A percentile compares a stretch with the other conserved stretches of the same genome.
These are phyloP conservation scores for Sisymbrium altissimum DNA, from an alignment of 345 rosid species.

Conservation along the genomic window DNA sequence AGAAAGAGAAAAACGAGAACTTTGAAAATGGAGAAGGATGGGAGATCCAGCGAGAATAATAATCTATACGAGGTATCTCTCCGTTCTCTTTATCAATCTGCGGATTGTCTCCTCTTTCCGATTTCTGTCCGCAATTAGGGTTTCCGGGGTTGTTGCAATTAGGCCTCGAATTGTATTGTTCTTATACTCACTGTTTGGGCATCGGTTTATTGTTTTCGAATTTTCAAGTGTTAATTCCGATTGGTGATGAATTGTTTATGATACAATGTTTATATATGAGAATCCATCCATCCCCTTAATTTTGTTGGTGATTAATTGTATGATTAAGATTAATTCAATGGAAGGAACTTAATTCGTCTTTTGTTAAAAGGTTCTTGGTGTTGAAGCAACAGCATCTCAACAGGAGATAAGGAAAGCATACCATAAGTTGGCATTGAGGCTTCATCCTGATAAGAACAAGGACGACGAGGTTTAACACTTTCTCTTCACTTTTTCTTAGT, in stretches of 20 bases:
- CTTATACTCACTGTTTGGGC: not conserved
- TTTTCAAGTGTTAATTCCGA: no score
- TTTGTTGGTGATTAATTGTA: no score
- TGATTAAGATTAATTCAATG: not conserved
- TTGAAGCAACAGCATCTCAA: slow-evolving; percentile 53
- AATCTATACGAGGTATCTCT: slow-evolving; percentile 20
- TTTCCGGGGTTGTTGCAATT: not conserved
- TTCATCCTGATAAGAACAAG: slow-evolving; percentile 93
- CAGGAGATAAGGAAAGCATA: slow-evolving; percentile 92
- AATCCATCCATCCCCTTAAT: not conserved
- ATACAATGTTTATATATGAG: no score
- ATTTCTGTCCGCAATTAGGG: not conserved
- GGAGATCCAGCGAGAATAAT: not conserved
- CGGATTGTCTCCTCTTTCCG: not conserved
- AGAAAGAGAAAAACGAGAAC: not conserved
- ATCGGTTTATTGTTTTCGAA: not conserved
- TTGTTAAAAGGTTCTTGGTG: slow-evolving; percentile 66
- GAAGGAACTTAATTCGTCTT: not conserved
- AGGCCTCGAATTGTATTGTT: not conserved
- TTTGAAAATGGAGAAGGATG: slow-evolving; percentile 19
- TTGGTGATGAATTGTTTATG: no score
- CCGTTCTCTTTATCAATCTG: not conserved
- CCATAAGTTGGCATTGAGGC: slow-evolving; percentile 71
- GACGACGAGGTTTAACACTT: slow-evolving; percentile 57
- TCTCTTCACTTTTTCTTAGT: not conserved